Percentiles rank a stretch among this genome's conserved stretches.
Evolutionary conservation across 139 green algal genomes (phyloP).

Genomic region (Coccomyxa sp.): DNA sequence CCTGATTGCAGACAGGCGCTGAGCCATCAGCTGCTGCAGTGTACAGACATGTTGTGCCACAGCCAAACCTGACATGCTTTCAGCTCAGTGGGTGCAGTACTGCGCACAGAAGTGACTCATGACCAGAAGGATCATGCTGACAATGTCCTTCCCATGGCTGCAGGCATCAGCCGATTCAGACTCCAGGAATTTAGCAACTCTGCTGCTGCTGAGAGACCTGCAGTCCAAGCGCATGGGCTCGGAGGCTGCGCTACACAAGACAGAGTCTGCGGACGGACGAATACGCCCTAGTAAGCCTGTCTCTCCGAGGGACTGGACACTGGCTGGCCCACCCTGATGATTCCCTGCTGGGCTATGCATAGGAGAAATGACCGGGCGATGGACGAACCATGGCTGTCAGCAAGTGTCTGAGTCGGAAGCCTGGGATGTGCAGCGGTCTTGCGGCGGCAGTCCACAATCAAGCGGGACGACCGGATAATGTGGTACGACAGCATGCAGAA

Average conservation of each 20-base stretch:
- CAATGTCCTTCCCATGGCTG: no score
- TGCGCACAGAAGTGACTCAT: no score
- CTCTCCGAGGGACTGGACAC: no score
- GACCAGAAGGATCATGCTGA: no score
- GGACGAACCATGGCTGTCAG: not conserved
- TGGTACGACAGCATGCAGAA: conserved; percentile 8
- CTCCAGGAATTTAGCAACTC: conserved; percentile 38
- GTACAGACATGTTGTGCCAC: no score
- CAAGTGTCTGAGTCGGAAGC: not conserved
- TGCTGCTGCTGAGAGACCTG: conserved; percentile 58
- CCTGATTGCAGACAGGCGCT: no score
- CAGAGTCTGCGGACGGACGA: not conserved
- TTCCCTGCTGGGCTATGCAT: no score
- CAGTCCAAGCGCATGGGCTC: conserved; percentile 20
- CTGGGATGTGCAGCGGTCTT: not conserved
- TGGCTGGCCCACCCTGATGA: no score
- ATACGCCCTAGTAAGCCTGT: not conserved
- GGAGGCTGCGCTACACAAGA: not conserved
- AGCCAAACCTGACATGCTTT: no score
- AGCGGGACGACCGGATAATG: not conserved
- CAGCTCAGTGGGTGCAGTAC: no score
- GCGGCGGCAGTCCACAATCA: not conserved
- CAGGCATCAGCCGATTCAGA: conserved; percentile 25
- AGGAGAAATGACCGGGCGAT: no score
- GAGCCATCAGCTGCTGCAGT: no score